These are phyloP conservation scores for Neospora caninum DNA, from an alignment of 169 alveolate species.

Conservation along the genomic window DNA sequence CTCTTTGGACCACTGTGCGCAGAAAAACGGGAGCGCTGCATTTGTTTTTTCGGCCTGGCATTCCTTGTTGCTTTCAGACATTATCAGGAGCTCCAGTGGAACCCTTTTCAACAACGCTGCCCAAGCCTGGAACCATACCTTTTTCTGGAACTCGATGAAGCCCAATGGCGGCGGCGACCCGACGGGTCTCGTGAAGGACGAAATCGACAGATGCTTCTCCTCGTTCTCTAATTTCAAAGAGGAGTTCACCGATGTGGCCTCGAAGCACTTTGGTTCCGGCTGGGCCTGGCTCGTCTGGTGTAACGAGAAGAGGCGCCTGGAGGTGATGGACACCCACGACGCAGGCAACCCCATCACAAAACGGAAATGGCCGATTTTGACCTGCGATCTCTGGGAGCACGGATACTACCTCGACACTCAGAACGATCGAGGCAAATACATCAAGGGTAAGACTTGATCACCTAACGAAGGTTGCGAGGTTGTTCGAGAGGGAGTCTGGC, in stretches of 20 bases:
- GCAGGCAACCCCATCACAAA: constrained; percentile 39
- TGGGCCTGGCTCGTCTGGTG: constrained; percentile 97
- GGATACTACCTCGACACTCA: constrained; percentile 89
- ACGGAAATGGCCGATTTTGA: not conserved
- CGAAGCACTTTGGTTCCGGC: constrained; percentile 96
- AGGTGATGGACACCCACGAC: constrained; percentile 77
- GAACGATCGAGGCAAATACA: constrained; percentile 76
- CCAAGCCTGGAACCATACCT: constrained; percentile 93
- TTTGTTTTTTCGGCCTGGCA: not conserved
- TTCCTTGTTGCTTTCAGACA: not conserved
- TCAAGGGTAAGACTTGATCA: not conserved
- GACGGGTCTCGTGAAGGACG: constrained; percentile 80
- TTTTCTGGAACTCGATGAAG: constrained; percentile 92
- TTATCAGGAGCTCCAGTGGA: constrained; percentile 38
- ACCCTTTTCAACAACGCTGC: constrained; percentile 83
- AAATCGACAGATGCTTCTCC: constrained; percentile 88
- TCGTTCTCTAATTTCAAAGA: constrained; percentile 82
- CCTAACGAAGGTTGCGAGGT: too few relatives aligned
- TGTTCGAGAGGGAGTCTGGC: too few relatives aligned
- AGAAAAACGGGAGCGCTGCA: too few relatives aligned
- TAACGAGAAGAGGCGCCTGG: constrained; percentile 89
- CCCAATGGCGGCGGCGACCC: constrained; percentile 93
- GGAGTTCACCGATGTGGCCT: constrained; percentile 79
- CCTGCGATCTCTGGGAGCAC: constrained; percentile 92
- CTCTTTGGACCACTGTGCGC: too few relatives aligned